Evolutionary conservation across 2,329 filamentous ascomycete genomes (phyloP).

Genomic region (Gaeumannomyces sp.): DNA sequence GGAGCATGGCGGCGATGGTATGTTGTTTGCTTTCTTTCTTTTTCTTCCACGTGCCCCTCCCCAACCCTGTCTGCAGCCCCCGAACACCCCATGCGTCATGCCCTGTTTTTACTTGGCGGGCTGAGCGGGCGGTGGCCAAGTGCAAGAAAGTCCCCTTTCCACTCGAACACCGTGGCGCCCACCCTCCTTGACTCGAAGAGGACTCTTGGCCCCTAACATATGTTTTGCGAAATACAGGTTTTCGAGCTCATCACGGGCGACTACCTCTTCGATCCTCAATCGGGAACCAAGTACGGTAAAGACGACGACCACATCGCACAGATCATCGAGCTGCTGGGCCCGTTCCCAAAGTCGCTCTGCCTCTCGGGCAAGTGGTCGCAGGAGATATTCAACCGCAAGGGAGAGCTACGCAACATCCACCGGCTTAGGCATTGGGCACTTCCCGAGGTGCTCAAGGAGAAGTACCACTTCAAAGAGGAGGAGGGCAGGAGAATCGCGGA

Average conservation of each 20-base stretch:
- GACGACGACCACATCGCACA: constrained; percentile 99
- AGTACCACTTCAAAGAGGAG: constrained; percentile 87
- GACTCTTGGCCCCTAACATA: background rate
- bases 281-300: constrained; percentile 97
- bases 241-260: constrained; percentile 98
- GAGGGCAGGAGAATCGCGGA: constrained; percentile 72
- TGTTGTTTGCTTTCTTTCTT: constrained; percentile 8
- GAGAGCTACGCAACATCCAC: constrained; percentile 95
- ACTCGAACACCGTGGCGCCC: too few species aligned
- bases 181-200: constrained; percentile 3
- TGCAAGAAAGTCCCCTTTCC: background rate
- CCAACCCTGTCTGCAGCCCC: background rate
- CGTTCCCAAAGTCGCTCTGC: constrained; percentile 88
- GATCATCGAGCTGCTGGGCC: constrained; percentile 92
- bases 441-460: constrained; percentile 86
- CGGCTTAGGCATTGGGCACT: constrained; percentile 92
- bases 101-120: background rate
- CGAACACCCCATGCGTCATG: background rate
- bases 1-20: constrained; percentile 99
- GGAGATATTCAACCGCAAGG: constrained; percentile 97
- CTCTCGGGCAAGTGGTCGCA: constrained; percentile 94
- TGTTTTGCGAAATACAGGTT: constrained; percentile 53
- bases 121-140: background rate
- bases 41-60: background rate
- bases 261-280: constrained; percentile 97